These are phyloP conservation scores for Diddensiella santjacobensis DNA, from an alignment of 805 yeast genomes.

Conservation along the genomic window DNA sequence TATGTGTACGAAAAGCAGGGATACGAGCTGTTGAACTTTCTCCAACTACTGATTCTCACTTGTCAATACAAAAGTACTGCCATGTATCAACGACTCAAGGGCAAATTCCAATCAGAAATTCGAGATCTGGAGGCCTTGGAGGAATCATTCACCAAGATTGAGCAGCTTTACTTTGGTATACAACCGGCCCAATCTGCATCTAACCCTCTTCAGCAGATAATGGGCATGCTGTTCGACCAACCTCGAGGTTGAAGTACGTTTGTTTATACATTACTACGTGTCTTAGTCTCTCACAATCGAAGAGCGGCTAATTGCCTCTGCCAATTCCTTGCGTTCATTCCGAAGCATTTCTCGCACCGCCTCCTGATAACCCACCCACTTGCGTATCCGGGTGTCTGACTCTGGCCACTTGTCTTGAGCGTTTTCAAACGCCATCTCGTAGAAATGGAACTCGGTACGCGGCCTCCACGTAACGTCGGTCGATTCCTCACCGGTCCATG, in stretches of 20 bases:
- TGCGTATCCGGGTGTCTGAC: conserved; percentile 51
- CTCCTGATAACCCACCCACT: conserved; percentile 54
- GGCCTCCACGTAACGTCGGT: conserved; percentile 47
- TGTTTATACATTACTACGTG: not conserved
- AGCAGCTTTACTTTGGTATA: conserved; percentile 59
- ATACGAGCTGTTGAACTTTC: conserved; percentile 55
- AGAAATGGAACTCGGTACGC: conserved; percentile 83
- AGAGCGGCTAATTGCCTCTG: conserved; percentile 29
- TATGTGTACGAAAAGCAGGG: conserved; percentile 39
- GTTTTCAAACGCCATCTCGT: conserved; percentile 61
- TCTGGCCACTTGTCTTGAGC: conserved; percentile 78
- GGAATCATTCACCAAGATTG: conserved; percentile 53
- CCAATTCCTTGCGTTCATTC: conserved; percentile 31
- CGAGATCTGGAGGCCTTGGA: conserved; percentile 37
- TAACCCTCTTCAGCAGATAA: not conserved
- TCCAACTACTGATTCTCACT: conserved; percentile 61
- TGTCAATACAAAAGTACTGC: conserved; percentile 52
- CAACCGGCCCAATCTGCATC: conserved; percentile 34
- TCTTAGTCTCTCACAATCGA: conserved; percentile 11
- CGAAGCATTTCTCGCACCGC: conserved; percentile 32
- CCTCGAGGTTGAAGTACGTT: conserved; percentile 1
- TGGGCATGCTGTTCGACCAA: not conserved
- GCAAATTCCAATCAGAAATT: conserved; percentile 41
- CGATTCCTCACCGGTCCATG: conserved; percentile 32
- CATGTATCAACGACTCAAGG: conserved; percentile 50